Evolutionary conservation across 495 filamentous ascomycete species (phyloP), one percentile per base, ranked within the genome.

Genomic region (Xylaria intraflava): DNA sequence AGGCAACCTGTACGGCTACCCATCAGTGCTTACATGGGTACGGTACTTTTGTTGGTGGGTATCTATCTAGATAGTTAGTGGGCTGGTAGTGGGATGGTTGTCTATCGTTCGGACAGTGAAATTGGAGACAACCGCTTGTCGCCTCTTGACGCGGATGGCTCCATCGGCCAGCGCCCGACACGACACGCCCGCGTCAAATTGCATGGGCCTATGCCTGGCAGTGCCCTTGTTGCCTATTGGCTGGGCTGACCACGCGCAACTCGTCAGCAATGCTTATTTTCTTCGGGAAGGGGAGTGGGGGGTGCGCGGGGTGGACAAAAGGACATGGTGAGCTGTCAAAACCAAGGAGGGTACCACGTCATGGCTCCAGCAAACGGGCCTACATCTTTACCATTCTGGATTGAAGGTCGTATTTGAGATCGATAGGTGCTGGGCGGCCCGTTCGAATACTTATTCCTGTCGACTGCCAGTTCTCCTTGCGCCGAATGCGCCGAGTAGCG

Each of bases 101-200:
- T n/a, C 16, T 43, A 24, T 38, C 30, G 36, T 42, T 38, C 41
- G 26, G 19, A 26, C 38, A 20, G 19, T 23, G 31, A 31, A 41
- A 33, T 20, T 54, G 30, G 52, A 55, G 43, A 47, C 31, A 47
- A 57, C 53, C 56, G 62, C 54, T 67, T 55, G 57, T 61, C 58
- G 60, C 55, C 58, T 65, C 59, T 68, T 60, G 56, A 61, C 65
- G 59, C 64, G 64, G 58, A 55, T 58, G 17, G 62, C 62, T 63
- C 46, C 44, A 49, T 39, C 57, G 55, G 53, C 60, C 56, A 57
- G 55, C 56, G 56, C 53, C 61, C 58, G 59, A 62, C 54, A 62
- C 62, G 58, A 62, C 65, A 65, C 68, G 60, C 65, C 63, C 68
- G 68, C 67, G 65, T 64, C 67, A 73, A 66, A 70, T 70, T 68